Evolutionary conservation across 2,329 filamentous ascomycete genomes (phyloP).

Genomic region (Xylaria sp.): DNA sequence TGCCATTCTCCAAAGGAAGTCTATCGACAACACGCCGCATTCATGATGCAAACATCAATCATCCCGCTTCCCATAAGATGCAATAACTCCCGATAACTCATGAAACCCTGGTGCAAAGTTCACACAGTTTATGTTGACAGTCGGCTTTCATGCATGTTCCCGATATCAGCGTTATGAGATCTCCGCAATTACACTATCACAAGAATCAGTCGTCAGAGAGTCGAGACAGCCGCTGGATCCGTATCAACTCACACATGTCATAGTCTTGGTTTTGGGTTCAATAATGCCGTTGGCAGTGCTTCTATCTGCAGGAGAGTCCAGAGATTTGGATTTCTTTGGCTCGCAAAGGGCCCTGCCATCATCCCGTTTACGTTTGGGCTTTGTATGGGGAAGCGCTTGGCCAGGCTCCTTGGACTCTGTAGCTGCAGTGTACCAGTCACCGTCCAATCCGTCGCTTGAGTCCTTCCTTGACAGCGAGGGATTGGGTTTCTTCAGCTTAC

Average conservation of each 20-base stretch:
- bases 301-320: neutral
- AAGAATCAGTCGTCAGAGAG: slow-evolving; percentile 9
- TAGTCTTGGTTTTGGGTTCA: neutral
- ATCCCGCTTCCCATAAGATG: neutral
- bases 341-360: slow-evolving; percentile 8
- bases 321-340: slow-evolving; percentile 17
- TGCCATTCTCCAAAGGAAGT: neutral
- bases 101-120: slow-evolving; percentile 12
- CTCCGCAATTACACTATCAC: slow-evolving; percentile 13
- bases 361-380: slow-evolving; percentile 26
- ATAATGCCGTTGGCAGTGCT: neutral
- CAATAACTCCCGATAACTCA: neutral
- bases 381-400: neutral
- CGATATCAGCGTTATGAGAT: slow-evolving; percentile 8
- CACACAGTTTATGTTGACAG: slow-evolving; percentile 22
- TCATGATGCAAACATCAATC: neutral
- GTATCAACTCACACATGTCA: slow-evolving; percentile 15
- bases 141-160: slow-evolving; percentile 7
- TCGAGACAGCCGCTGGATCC: neutral
- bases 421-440: too few relatives aligned
- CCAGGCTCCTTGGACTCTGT: neutral
- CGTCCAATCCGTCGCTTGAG: slow-evolving; percentile 10
- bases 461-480: slow-evolving; percentile 16
- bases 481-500: slow-evolving; percentile 49
- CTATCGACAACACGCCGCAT: neutral